Evolutionary conservation across 768 basidiomycete species (phyloP).

Genomic region (Trametes punicea): DNA sequence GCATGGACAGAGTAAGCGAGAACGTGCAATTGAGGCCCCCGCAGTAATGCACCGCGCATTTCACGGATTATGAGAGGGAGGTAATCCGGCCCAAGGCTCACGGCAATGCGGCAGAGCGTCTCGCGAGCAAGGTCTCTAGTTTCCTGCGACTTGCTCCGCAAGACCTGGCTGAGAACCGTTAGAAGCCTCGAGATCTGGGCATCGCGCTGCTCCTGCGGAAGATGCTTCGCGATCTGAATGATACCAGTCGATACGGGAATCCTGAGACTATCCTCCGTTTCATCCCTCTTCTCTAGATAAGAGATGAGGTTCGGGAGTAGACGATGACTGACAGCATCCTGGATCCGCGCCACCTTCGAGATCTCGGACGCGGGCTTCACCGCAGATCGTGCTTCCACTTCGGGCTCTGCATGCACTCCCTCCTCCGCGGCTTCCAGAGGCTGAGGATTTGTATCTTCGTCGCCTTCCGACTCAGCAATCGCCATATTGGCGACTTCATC

Average conservation of each 20-base stretch:
- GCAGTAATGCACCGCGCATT: conserved; percentile 75
- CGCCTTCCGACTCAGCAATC: conserved; percentile 28
- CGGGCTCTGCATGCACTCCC: conserved; percentile 20
- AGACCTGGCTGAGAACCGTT: conserved; percentile 82
- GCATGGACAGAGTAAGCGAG: conserved; percentile 83
- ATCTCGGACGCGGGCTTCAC: conserved; percentile 11
- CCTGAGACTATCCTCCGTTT: conserved; percentile 79
- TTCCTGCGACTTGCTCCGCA: conserved; percentile 93
- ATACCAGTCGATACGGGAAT: conserved; percentile 89
- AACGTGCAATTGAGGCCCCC: conserved; percentile 94
- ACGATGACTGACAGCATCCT: conserved; percentile 70
- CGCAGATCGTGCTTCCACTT: conserved; percentile 5
- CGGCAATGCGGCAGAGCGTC: conserved; percentile 75
- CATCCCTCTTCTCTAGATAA: conserved; percentile 80
- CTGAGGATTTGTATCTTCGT: conserved; percentile 26
- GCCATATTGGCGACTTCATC: conserved; percentile 26
- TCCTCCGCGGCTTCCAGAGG: neutral
- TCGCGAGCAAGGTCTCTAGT: conserved; percentile 85
- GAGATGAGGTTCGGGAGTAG: conserved; percentile 77
- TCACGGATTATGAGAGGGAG: conserved; percentile 75
- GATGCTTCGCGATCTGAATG: conserved; percentile 74
- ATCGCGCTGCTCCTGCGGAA: conserved; percentile 62
- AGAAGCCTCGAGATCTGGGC: conserved; percentile 73
- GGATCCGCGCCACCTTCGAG: conserved; percentile 40
- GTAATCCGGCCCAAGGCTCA: conserved; percentile 68